phyloP scores from a whole-genome alignment of 1,139 yeast species.

The Scheffersomyces stambukii region DNA sequence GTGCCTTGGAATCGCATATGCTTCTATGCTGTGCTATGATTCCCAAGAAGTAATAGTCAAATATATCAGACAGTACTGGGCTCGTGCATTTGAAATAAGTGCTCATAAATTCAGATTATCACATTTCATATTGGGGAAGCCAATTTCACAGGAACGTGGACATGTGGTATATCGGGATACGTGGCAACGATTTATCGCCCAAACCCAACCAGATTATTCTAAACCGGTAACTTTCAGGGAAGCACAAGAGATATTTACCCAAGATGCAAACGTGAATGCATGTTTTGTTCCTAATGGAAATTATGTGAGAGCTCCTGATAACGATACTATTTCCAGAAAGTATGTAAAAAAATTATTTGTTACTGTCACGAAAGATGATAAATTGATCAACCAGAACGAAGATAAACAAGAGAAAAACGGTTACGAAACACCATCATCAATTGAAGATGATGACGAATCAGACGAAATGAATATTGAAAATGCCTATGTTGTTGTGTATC shows the following conservation, averaged over 20 bases:
- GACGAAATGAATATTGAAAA: slow-evolving; percentile 48
- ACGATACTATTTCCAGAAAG: slow-evolving; percentile 67
- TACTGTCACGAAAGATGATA: slow-evolving; percentile 78
- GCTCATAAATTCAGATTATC: slow-evolving; percentile 65
- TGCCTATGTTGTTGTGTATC: slow-evolving; percentile 72
- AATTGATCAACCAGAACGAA: slow-evolving; percentile 33
- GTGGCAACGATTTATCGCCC: slow-evolving; percentile 35
- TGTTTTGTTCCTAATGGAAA: slow-evolving; percentile 74
- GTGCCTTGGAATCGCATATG: too few relatives aligned
- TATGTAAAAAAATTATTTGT: slow-evolving; percentile 67
- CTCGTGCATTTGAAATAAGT: slow-evolving; percentile 50
- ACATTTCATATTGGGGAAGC: slow-evolving; percentile 68
- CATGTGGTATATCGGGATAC: slow-evolving; percentile 53
- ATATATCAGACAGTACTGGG: slow-evolving; percentile 57
- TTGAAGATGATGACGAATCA: slow-evolving; percentile 17
- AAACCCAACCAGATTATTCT: slow-evolving; percentile 52
- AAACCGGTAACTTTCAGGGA: slow-evolving; percentile 52
- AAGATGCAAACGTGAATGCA: slow-evolving; percentile 38
- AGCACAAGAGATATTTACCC: slow-evolving; percentile 41
- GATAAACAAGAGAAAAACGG: too few relatives aligned
- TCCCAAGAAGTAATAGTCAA: slow-evolving; percentile 20
- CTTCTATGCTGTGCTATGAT: too few relatives aligned
- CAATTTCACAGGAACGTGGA: slow-evolving; percentile 77
- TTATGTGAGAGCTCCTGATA: slow-evolving; percentile 81
- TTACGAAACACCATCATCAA: slow-evolving; percentile 17